Base-by-base conservation (phyloP, 805 yeast species). In the Metschnikowia noctiluminum region DNA sequence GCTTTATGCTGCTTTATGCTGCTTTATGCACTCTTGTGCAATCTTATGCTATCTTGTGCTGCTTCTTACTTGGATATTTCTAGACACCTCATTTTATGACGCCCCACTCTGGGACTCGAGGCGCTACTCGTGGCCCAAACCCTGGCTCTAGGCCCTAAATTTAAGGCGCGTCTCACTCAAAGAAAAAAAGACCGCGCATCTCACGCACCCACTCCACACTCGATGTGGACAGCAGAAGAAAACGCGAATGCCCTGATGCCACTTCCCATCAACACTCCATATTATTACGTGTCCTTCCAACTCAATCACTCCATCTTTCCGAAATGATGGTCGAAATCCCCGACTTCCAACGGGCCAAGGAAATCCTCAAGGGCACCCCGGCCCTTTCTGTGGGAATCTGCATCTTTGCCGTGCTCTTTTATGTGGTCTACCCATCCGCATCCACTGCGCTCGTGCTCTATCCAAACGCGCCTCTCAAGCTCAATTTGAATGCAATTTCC, bases 301-400 rank as follows among this genome's bases (percentile, higher is more conserved):
- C n/a, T n/a, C n/a, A n/a, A n/a, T n/a, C n/a, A 7, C 10, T 12
- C 11, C 35, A 2, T 14, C 21, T 15, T 34, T 12, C 14, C 15
- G 31, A 14, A 26, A 32, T 7, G 15, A 43, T 30, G 38, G 7
- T 21, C 8, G 42, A 38, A 31, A 28, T 32, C 13, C 27, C 40
- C 38, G 42, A 37, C 32, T 38, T 15, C 11, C 30, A 38, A 37
- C 30, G 26, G 31, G 40, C 42, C 27, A 42, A 35, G n/a, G 44
- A 36, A 13, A 40, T 35, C 4, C 51, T 56, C 41, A 41, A 39
- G 36, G 48, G 32, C 28, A 53, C 57, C 8, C 85, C 88, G 6
- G 90, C 89, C 1, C 68, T 85, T 38, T 76, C 87, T 0, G 74
- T 78, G 2, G 90, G 90, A 2, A 66, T 84, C 15, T 56, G 71